A percentile compares a stretch with the other conserved stretches of the same genome.
Conservation (phyloP, 2,329 filamentous ascomycete genomes). For the Didymella sp. region DNA sequence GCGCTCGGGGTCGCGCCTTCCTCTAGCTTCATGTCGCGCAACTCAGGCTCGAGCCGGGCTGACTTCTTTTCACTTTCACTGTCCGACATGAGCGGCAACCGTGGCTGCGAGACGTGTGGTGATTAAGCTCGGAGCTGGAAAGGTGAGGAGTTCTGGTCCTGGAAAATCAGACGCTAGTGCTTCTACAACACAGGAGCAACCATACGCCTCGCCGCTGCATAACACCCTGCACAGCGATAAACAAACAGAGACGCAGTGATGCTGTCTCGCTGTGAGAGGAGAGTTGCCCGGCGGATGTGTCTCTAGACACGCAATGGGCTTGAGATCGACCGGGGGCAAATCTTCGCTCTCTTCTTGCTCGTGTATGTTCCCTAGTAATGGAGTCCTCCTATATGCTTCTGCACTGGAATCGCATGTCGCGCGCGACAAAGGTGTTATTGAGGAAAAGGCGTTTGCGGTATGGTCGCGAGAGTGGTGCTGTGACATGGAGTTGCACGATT, state of each 20-base stretch:
- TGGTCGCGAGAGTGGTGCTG: slow-evolving; percentile 15
- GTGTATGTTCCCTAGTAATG: slow-evolving; percentile 5
- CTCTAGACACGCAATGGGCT: slow-evolving; percentile 3
- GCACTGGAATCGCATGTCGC: slow-evolving; percentile 22
- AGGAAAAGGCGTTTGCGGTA: slow-evolving; percentile 6
- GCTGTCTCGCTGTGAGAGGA: neutral
- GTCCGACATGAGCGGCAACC: slow-evolving; percentile 49
- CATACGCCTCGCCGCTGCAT: slow-evolving; percentile 36
- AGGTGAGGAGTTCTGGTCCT: slow-evolving; percentile 20
- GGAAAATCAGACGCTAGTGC: slow-evolving; percentile 29
- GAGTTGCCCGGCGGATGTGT: slow-evolving; percentile 3
- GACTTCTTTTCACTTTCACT: slow-evolving; percentile 45
- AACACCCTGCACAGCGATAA: slow-evolving; percentile 23
- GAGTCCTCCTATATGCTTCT: slow-evolving; percentile 21
- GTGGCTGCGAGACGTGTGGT: slow-evolving; percentile 24
- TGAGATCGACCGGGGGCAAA: slow-evolving; percentile 20
- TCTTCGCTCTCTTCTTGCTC: slow-evolving; percentile 16
- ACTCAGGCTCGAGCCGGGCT: slow-evolving; percentile 52
- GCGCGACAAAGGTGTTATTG: slow-evolving; percentile 13
- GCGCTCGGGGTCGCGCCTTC: slow-evolving; percentile 42
- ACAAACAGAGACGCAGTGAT: slow-evolving; percentile 7
- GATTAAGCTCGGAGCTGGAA: slow-evolving; percentile 23
- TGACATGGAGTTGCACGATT: slow-evolving; percentile 26
- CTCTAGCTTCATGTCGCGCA: slow-evolving; percentile 56
- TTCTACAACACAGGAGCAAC: slow-evolving; percentile 31